Base-by-base conservation (phyloP, 2,329 filamentous ascomycete genomes). In the Thyridium curvatum region DNA sequence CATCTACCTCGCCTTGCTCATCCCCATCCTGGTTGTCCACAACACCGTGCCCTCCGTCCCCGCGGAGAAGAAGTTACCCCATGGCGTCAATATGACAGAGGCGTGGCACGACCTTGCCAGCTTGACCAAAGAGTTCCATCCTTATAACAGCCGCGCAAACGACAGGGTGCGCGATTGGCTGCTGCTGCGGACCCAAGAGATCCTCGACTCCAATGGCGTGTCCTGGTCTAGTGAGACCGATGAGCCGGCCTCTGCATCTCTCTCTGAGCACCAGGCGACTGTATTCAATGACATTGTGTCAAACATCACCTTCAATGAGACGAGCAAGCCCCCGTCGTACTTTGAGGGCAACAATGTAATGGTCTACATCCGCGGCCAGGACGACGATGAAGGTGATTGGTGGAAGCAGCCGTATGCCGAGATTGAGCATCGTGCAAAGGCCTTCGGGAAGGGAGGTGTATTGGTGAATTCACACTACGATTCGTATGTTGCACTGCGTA, bases 381-480 rank as follows among this genome's bases (percentile, higher is more conserved):
- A 89, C 38, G 87, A 91, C 48, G 77, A 82, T 18, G 66, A 74
- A 21, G 80, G 81, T 8, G 71, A 78, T 32, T 94, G 86, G 84
- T 94, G 84, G 86, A 69, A 71, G 28, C 15, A 2, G 31, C 42
- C 4, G 46, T 43, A 59, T 57, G 33, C 55, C 49, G 30, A 50
- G 53, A 29, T 60, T 62, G 30, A 60, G 59, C 32, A 61, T 64
- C 41, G 66, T 66, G 45, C 21, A 26, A 61, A 65, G 44, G 69
- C 70, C 16, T 70, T 72, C 44, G 72, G 74, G 8, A 77, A 78
- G 44, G 84, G 86, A 14, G 87, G 89, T 26, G 88, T 95, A 14
- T 72, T 98, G 33, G 85, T 97, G 49, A 97, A 96, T 58, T 90
- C 91, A 14, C 93, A 97, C 57, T 95, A 93, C 55, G 93, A 95